Evolutionary conservation across 2,329 filamentous ascomycete genomes (phyloP), one percentile per base, ranked within the genome.

Genomic region (Aspergillus arachidicola): DNA sequence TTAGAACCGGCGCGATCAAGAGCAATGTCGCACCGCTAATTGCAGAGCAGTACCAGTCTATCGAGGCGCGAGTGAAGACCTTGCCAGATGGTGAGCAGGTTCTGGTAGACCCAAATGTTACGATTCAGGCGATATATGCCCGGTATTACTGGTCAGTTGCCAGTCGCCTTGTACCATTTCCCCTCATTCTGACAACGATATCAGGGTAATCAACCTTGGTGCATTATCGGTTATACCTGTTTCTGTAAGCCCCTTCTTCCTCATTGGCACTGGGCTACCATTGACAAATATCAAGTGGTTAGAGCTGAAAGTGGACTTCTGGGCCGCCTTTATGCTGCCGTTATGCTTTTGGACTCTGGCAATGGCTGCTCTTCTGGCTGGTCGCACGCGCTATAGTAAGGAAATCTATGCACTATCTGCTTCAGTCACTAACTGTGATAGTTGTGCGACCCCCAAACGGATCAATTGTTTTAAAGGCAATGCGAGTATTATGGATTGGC

Each of bases 221-320:
- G 48, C 48, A 2, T 10, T 51, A 11, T 51, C 48, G 19, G 48
- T 51, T 6, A 12, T 51, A 21, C 48, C 48, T 0, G 48, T 51
- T 2, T 51, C 48, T 6, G 45, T 48, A 26, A 3, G 45, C 16
- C 12, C 2, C 23, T 7, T 7, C 3, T 4, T 3, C 6, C 45
- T 6, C 14, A 16, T 12, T 14, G 1, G 0, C 2, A 23, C 19
- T 1, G 5, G 19, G 19, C 2, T 6, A 14, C 11, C 21, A 16
- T 16, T 48, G 23, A 48, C 45, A 48, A 14, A 26, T 12, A 9
- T 28, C 16, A 11, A 59, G 58, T 56, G 50, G 50, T 14, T 60
- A n/a, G 58, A 60, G 14, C 58, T 60, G 14, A 56, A 60, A 30
- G 50, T 60, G 1, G 58, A 45, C 41, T 60, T 60, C 28, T 60